Percentiles rank a stretch among this genome's conserved stretches.
Evolutionary conservation across 2,329 filamentous ascomycete genomes (phyloP).

Genomic region (Scopulariopsis brevicaulis): DNA sequence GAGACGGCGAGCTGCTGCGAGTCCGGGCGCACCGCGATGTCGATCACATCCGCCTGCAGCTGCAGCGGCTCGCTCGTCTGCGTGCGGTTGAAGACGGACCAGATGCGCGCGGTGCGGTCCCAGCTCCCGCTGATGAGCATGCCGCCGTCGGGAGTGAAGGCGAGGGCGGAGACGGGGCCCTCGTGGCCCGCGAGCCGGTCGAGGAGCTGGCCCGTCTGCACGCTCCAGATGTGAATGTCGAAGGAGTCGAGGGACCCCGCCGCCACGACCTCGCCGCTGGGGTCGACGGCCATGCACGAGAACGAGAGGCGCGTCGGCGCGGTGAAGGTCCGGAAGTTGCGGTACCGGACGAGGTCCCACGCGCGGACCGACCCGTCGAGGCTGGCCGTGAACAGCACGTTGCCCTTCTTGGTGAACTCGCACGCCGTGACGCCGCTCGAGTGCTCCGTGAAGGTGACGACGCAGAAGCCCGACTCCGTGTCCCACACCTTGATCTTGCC

Average conservation of each 20-base stretch:
- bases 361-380: constrained; percentile 89
- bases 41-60: constrained; percentile 81
- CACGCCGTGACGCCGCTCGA: constrained; percentile 88
- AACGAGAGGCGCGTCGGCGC: constrained; percentile 86
- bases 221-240: constrained; percentile 96
- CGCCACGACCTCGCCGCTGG: constrained; percentile 90
- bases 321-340: constrained; percentile 96
- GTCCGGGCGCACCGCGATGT: constrained; percentile 79
- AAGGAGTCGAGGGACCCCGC: constrained; percentile 94
- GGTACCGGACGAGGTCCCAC: constrained; percentile 91
- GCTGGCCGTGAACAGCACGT: constrained; percentile 90
- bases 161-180: constrained; percentile 78
- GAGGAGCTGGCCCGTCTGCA: constrained; percentile 90
- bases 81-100: constrained; percentile 88
- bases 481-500: constrained; percentile 99
- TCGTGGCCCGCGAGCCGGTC: constrained; percentile 89
- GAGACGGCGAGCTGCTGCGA: constrained; percentile 85
- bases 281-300: constrained; percentile 90
- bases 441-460: constrained; percentile 97
- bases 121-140: constrained; percentile 85
- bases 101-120: constrained; percentile 91
- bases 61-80: constrained; percentile 93
- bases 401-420: constrained; percentile 90
- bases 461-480: constrained; percentile 89
- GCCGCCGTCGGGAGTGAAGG: constrained; percentile 79